Base-by-base conservation (phyloP, 2,329 filamentous ascomycete genomes). In the Penicillium sp. region DNA sequence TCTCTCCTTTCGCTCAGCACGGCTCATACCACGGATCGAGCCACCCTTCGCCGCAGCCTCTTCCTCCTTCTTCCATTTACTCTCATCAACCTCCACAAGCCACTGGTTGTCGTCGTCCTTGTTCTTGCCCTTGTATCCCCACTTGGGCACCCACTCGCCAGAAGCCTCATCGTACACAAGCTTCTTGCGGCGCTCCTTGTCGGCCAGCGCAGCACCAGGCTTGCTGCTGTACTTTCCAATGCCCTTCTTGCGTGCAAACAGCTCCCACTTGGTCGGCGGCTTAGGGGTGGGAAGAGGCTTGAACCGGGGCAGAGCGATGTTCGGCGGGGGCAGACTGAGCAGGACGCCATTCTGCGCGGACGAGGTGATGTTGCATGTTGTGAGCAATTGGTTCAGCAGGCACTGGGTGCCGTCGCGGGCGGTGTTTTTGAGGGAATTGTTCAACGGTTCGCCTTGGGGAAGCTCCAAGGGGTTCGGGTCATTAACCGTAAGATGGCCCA, bases 181-280 rank as follows among this genome's bases (percentile, higher is more conserved):
- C 73, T 95, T 86, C 68, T 73, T 74, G 53, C 68, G 64, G 32
- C 81, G 78, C 78, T 71, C 77, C 52, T 82, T 79, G 69, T 84
- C 78, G 66, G 93, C 89, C 57, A 86, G 59, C 8, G 64, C 61
- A 6, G 61, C 66, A n/a, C 70, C 71, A 14, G 69, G 62, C 46
- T 64, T 81, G 57, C 81, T 86, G 80, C 90, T 95, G 71, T 84
- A 82, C 74, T 86, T 87, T 73, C 72, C 72, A 42, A 98, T 97
- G 46, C 93, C 93, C 79, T 96, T 95, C 81, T 95, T 95, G 69
- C 84, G 86, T 37, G 93, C 93, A 74, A 98, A 98, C 63, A 85
- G 82, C 75, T 95, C 85, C 93, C 93, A 98, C 69, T 89, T 95
- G 49, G 91, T 97, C 58, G 85, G 85, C 47, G 84, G 76, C 74